Evolutionary conservation across 768 basidiomycete species (phyloP), one percentile per base, ranked within the genome.

Genomic region (Lactarius psammicola): DNA sequence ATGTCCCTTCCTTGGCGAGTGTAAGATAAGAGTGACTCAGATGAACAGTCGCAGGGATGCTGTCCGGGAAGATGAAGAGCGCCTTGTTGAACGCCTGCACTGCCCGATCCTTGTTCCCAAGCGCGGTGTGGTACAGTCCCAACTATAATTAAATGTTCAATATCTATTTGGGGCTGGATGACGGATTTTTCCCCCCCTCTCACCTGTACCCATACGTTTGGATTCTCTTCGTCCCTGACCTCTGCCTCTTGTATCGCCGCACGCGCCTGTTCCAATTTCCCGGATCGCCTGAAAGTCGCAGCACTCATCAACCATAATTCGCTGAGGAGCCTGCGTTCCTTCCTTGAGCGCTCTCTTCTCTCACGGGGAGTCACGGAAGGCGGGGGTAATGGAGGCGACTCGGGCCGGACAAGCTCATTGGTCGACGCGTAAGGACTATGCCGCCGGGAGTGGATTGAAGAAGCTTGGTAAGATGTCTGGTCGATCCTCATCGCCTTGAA

Each of bases 191-290:
- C 7, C 2, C 23, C 15, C 73, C n/a, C n/a, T n/a, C 84, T 63
- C 69, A 96, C 93, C 84, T 98, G 95, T 7, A 96, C 89, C 95
- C 95, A 98, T 18, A 98, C 94, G 31, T 85, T 87, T 4, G 92
- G 86, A 74, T 96, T 95, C 30, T 84, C 83, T 69, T 92, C 89
- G 73, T 96, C 93, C 69, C 85, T 82, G 4, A 89, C 87, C 74
- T 99, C 96, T 0, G 96, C 97, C 76, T 99, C 96, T 73, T 94
- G 93, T 54, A 98, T 94, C 2, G 96, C 89, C 13, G 87, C 95
- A 59, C 87, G 86, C 0, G 92, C 88, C 71, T 98, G 93, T 65
- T 97, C 95, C 61, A 92, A 83, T 78, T 94, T 94, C 13, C 92
- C 92, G 62, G 90, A 78, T 65, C 97, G 79, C 55, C 97, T 81